Conservation (phyloP, 495 filamentous ascomycete species). For the Usnea hakonensis region DNA sequence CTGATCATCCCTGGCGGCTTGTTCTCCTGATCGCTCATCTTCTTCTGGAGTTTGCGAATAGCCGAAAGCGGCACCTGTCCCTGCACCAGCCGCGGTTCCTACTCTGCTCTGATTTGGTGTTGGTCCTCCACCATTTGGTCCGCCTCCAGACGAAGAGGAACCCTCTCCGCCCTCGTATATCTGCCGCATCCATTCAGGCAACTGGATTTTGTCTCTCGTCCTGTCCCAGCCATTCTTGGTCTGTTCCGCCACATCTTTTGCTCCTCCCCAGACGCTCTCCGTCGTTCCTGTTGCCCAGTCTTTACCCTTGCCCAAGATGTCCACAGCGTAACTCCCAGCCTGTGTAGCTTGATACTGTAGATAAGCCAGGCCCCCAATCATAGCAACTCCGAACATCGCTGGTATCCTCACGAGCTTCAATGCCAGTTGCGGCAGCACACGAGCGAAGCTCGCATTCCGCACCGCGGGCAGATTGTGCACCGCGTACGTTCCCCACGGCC, state of each 20-base stretch:
- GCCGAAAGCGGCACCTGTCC: constrained; percentile 67
- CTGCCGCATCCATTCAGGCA: constrained; percentile 81
- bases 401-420: constrained; percentile 81
- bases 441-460: constrained; percentile 75
- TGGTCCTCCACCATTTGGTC: constrained; percentile 38
- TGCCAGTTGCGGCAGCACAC: constrained; percentile 79
- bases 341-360: constrained; percentile 92
- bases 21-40: constrained; percentile 53
- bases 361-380: constrained; percentile 81
- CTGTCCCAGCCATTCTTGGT: constrained; percentile 73
- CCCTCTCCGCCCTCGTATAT: constrained; percentile 49
- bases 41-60: constrained; percentile 65
- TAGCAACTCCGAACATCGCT: constrained; percentile 82
- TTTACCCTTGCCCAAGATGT: constrained; percentile 62
- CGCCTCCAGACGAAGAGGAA: constrained; percentile 30
- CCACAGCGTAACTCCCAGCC: constrained; percentile 82
- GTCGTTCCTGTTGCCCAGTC: constrained; percentile 61
- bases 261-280: constrained; percentile 55
- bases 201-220: constrained; percentile 67
- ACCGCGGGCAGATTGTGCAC: constrained; percentile 82
- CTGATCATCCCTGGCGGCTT: constrained; percentile 81
- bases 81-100: constrained; percentile 45
- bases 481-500: constrained; percentile 65
- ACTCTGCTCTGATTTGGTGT: constrained; percentile 59
- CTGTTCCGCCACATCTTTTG: constrained; percentile 67